These are phyloP conservation scores for Madurella mycetomatis DNA, from an alignment of 2,329 filamentous ascomycete species.

Conservation along the genomic window DNA sequence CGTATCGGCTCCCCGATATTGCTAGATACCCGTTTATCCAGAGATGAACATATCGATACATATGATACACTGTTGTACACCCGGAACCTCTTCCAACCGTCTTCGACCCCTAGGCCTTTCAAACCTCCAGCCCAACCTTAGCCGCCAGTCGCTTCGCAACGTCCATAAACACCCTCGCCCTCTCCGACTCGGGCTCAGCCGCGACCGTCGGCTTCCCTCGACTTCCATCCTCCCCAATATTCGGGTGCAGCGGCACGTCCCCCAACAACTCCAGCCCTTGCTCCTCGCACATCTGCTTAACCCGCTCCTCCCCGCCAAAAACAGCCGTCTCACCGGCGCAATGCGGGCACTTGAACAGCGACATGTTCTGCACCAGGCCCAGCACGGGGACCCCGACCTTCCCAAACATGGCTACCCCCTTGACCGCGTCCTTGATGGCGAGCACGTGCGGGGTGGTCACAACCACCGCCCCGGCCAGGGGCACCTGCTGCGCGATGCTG, in stretches of 20 bases:
- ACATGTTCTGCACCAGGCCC: conserved; percentile 92
- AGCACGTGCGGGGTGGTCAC: conserved; percentile 93
- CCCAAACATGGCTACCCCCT: conserved; percentile 89
- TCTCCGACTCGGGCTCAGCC: conserved; percentile 70
- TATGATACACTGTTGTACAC: background rate
- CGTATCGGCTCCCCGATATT: no score
- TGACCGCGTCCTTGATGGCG: conserved; percentile 84
- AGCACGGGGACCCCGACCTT: conserved; percentile 77
- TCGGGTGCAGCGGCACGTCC: conserved; percentile 81
- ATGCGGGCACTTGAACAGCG: conserved; percentile 72
- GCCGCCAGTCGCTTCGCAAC: conserved; percentile 57
- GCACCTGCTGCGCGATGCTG: conserved; percentile 91
- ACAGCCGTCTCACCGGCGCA: conserved; percentile 72
- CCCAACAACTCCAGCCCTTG: conserved; percentile 76
- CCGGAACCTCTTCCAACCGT: background rate
- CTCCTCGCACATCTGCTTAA: conserved; percentile 64
- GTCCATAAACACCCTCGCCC: conserved; percentile 65
- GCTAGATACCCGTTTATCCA: no score
- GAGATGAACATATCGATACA: background rate
- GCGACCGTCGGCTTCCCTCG: conserved; percentile 86
- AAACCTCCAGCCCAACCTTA: conserved; percentile 39
- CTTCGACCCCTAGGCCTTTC: background rate
- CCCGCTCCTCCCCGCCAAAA: conserved; percentile 64
- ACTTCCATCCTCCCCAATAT: conserved; percentile 84
- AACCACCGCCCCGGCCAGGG: conserved; percentile 82